Evolutionary conservation across 352 stramenopile species (phyloP).

Genomic region (Elongisporangium anandrum): DNA sequence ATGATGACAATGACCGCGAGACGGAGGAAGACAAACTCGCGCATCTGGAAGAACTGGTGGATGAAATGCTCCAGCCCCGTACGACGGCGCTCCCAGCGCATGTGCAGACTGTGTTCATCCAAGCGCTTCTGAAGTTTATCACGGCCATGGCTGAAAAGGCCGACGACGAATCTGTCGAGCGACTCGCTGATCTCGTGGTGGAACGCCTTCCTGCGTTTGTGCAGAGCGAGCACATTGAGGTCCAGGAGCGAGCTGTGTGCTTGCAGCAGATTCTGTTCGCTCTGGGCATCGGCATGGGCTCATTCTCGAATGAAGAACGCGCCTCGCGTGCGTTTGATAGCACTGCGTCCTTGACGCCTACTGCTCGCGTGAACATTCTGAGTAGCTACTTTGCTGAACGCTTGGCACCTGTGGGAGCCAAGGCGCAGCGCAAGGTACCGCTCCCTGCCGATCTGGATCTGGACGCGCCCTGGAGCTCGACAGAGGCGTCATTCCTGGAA

Average conservation of each 20-base stretch:
- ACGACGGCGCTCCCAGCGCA: conserved; percentile 77
- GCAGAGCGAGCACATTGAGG: conserved; percentile 91
- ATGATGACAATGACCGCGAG: conserved; percentile 69
- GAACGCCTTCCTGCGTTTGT: conserved; percentile 85
- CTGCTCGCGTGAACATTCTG: conserved; percentile 48
- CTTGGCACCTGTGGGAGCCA: conserved; percentile 84
- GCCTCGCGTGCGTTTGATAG: conserved; percentile 64
- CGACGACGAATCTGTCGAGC: conserved; percentile 79
- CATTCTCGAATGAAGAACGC: conserved; percentile 56
- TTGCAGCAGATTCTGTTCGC: conserved; percentile 68
- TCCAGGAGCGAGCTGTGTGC: conserved; percentile 93
- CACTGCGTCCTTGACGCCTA: conserved; percentile 34
- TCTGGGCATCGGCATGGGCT: conserved; percentile 51
- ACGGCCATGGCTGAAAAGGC: conserved; percentile 68
- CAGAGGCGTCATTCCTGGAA: conserved; percentile 67
- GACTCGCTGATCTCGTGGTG: conserved; percentile 80
- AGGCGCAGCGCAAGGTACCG: conserved; percentile 91
- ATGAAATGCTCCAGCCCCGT: conserved; percentile 77
- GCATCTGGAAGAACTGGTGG: conserved; percentile 74
- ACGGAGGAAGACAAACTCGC: conserved; percentile 83
- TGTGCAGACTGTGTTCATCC: conserved; percentile 94
- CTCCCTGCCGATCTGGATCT: conserved; percentile 79
- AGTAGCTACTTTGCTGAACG: conserved; percentile 78
- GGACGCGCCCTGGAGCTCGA: conserved; percentile 46
- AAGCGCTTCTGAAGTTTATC: conserved; percentile 90